These are phyloP conservation scores for Pseudozyma sp. DNA, from an alignment of 1,284 basidiomycete genomes.

Conservation along the genomic window DNA sequence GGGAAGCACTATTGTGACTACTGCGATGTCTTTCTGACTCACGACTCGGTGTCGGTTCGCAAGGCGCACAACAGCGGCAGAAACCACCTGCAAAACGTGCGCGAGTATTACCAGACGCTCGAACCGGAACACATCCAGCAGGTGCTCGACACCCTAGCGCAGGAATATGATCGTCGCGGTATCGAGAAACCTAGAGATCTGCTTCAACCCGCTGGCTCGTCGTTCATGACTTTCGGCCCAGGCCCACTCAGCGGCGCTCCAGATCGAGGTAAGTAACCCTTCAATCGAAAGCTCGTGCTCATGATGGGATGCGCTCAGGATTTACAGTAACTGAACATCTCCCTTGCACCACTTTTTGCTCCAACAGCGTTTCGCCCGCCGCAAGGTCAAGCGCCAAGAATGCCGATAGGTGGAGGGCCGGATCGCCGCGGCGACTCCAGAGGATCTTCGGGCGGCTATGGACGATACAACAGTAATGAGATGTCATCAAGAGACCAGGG, in stretches of 20 bases:
- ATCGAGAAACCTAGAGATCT: constrained; percentile 57
- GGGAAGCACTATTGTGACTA: constrained; percentile 68
- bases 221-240: constrained; percentile 52
- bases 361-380: constrained; percentile 31
- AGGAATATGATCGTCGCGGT: constrained; percentile 78
- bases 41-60: constrained; percentile 75
- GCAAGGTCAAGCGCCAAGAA: constrained; percentile 29
- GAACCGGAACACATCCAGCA: constrained; percentile 95
- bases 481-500: constrained; percentile 22
- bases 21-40: constrained; percentile 67
- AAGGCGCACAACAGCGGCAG: constrained; percentile 97
- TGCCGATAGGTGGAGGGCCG: constrained; percentile 9
- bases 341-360: background rate
- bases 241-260: constrained; percentile 48
- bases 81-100: constrained; percentile 94
- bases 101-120: constrained; percentile 95
- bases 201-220: constrained; percentile 38
- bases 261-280: constrained; percentile 31
- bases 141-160: constrained; percentile 95
- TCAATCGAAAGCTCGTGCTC: background rate
- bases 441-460: constrained; percentile 20
- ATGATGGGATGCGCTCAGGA: background rate
- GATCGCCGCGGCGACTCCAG: constrained; percentile 12
- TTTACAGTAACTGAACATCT: background rate
- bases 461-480: constrained; percentile 25